These are phyloP conservation scores for Pseudocercospora eumusae DNA, from an alignment of 2,329 filamentous ascomycete genomes.

Conservation along the genomic window DNA sequence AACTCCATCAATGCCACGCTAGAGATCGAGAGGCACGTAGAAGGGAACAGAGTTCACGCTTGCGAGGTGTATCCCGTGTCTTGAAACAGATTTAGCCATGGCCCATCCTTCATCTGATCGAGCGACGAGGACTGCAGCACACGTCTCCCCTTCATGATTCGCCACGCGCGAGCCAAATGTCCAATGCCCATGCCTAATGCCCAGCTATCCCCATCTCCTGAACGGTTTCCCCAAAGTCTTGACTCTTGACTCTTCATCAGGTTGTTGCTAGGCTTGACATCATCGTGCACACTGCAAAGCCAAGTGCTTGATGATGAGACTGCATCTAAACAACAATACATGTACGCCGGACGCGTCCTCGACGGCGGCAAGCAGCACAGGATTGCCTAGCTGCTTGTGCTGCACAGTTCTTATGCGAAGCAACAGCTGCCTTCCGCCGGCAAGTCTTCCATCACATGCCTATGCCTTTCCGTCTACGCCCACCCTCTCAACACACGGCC, in stretches of 20 bases:
- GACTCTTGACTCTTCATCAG: too few species aligned
- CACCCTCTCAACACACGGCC: background rate
- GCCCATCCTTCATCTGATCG: background rate
- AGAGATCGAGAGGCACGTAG: constrained; percentile 1
- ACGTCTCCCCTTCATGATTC: background rate
- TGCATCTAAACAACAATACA: background rate
- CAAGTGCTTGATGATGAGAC: background rate
- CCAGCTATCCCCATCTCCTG: background rate
- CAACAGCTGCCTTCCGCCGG: background rate
- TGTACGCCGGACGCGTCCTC: constrained; percentile 1
- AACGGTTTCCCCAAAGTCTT: background rate
- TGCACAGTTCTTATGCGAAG: background rate
- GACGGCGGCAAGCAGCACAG: constrained; percentile 3
- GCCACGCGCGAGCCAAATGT: constrained; percentile 1
- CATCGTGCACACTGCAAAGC: background rate
- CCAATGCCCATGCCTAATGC: too few species aligned
- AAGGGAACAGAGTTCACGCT: constrained; percentile 1
- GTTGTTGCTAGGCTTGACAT: background rate
- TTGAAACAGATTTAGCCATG: constrained; percentile 3
- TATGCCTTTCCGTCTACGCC: background rate
- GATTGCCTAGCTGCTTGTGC: background rate
- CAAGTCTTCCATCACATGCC: background rate
- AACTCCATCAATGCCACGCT: background rate
- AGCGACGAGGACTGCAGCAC: too few species aligned
- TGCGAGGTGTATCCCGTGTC: background rate